Conservation (phyloP, 1,284 basidiomycete genomes). For the Austroboletus sp. region DNA sequence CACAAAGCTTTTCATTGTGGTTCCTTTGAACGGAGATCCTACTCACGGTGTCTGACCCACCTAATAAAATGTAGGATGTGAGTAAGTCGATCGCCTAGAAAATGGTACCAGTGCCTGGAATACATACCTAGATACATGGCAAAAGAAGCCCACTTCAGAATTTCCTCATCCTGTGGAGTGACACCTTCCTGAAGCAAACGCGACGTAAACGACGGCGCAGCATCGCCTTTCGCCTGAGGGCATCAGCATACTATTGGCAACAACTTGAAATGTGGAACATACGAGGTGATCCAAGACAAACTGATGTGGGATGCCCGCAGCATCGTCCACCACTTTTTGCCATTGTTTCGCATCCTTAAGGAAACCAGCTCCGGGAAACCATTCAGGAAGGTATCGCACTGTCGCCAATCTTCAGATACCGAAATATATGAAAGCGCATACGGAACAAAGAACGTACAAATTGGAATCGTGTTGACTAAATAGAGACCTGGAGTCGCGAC, state of each 20-base stretch:
- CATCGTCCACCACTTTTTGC: conserved; percentile 30
- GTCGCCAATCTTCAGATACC: background rate
- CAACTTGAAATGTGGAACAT: conserved; percentile 13
- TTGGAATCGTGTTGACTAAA: conserved; percentile 12
- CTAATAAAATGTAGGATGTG: conserved; percentile 1
- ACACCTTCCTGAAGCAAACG: conserved; percentile 3
- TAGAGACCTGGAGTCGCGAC: conserved; percentile 10
- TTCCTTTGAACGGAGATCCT: background rate
- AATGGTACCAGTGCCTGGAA: background rate
- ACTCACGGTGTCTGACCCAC: conserved; percentile 18
- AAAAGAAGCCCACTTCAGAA: conserved; percentile 13
- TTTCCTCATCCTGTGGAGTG: conserved; percentile 11
- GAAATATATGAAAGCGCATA: background rate
- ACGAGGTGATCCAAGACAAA: conserved; percentile 5
- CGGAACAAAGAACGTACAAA: conserved; percentile 24
- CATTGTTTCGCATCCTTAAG: conserved; percentile 35
- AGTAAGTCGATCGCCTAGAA: background rate
- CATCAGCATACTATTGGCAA: background rate
- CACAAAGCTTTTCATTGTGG: background rate
- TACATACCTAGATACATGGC: conserved; percentile 17
- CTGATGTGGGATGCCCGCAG: conserved; percentile 10
- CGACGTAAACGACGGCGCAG: conserved; percentile 35
- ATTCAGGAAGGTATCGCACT: conserved; percentile 41
- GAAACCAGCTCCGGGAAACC: conserved; percentile 39
- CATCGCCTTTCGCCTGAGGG: conserved; percentile 36